A percentile compares a stretch with the other conserved stretches of the same genome.
Evolutionary conservation across 371 early-diverging fungal genomes (phyloP).

Genomic region (Smittium mucronatum): DNA sequence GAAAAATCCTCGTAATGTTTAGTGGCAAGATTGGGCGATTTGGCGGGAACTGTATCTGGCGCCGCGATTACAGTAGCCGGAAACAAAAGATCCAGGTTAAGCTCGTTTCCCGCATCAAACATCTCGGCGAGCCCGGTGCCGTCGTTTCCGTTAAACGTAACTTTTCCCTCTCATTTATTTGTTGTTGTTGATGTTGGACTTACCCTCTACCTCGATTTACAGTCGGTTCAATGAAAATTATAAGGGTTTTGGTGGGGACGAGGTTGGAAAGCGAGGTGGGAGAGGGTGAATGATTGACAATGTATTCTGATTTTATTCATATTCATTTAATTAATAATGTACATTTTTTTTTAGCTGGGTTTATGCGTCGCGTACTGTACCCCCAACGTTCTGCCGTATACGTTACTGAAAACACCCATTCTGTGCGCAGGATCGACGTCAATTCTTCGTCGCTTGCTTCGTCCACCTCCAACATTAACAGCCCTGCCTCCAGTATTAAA

Average conservation of each 20-base stretch:
- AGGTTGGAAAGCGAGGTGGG: no score
- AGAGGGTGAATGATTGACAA: no score
- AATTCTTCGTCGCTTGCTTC: background rate
- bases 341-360: constrained; percentile 7
- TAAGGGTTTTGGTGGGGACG: no score
- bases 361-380: constrained; percentile 4
- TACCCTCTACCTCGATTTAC: background rate
- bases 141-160: background rate
- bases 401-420: background rate
- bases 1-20: no score
- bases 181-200: background rate
- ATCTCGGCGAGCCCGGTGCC: constrained; percentile 1
- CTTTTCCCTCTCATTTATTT: background rate
- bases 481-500: background rate
- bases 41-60: background rate
- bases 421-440: background rate
- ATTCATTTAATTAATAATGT: no score
- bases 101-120: background rate
- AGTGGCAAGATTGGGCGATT: background rate
- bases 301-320: no score
- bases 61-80: background rate
- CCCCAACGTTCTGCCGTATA: constrained; percentile 1
- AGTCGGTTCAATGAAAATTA: no score
- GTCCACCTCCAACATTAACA: no score
- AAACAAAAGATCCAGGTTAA: constrained; percentile 2